Evolutionary conservation across 306 rosid genomes (phyloP), one percentile per base, ranked within the genome.

Genomic region (Dalbergia cultrata): DNA sequence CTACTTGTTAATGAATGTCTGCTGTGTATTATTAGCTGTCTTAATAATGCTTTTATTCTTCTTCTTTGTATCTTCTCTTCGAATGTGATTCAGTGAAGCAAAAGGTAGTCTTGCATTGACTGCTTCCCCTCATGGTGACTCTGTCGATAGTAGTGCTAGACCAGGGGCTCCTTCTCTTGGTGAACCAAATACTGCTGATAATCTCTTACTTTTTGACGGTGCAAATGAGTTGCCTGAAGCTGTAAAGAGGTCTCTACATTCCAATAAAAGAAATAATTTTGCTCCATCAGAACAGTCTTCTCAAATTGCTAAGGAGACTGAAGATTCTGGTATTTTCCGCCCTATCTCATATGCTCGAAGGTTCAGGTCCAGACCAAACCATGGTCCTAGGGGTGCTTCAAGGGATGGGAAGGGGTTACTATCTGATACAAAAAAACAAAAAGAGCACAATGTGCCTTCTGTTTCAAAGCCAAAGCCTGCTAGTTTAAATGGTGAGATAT

Each of bases 21-120:
- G 59, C 52, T 44, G 17, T 79, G 75, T 63, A 63, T 19, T 73
- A 52, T 26, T 73, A 52, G 58, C 17, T 31, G 8, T 41, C 49
- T 82, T 62, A n/a, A 41, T 70, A 72, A 8, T 79, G 31, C 35
- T 22, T 56, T 26, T 6, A 33, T 72, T 17, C 76, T 64, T 54
- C 44, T 75, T 80, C 70, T 74, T 66, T 62, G 39, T 75, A 41
- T 49, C 58, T 16, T 75, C 49, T 59, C 68, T 75, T 45, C 77
- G 17, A 67, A 70, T 82, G 35, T 73, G 54, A 80, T 59, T 76
- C 90, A 96, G 99, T 73, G 99, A 96, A 88, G 97, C 98, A 26
- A 96, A 93, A 93, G 98, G 96, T 78, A 96, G 98, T 90, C 90
- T 92, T 87, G 98, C 93, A 31, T 88, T 88, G 92, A 90, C 99